phyloP scores from a whole-genome alignment of 495 filamentous ascomycete species.

The Pyrenopolyporus hunteri region DNA sequence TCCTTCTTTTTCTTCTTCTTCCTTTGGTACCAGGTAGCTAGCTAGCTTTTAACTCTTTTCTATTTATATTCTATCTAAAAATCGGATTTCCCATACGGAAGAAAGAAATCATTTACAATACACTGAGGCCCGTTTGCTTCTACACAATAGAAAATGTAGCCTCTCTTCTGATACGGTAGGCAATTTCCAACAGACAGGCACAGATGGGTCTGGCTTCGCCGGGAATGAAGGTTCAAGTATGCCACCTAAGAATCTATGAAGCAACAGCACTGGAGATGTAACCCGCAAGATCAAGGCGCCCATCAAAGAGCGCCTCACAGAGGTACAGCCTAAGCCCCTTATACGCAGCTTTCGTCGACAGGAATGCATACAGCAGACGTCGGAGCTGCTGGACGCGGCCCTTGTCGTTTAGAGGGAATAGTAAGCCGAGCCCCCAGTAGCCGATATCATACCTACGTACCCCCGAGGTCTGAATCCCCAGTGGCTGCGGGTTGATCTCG shows the following conservation, averaged over 20 bases:
- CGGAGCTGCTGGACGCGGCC: background rate
- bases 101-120: too few species aligned
- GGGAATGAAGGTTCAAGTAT: background rate
- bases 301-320: background rate
- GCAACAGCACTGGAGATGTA: background rate
- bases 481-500: background rate
- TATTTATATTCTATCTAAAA: too few species aligned
- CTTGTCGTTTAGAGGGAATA: background rate
- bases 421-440: background rate
- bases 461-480: background rate
- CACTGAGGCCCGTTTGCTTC: background rate
- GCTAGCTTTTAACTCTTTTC: too few species aligned
- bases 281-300: background rate
- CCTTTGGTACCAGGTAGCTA: too few species aligned
- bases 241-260: background rate
- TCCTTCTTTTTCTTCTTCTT: too few species aligned
- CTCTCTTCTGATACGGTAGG: background rate
- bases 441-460: background rate
- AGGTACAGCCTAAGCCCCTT: background rate
- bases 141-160: slow-evolving; percentile 1
- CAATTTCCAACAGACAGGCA: background rate
- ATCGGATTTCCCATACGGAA: too few species aligned
- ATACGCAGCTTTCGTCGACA: background rate
- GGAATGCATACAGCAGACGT: background rate
- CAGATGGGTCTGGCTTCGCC: background rate